Base-by-base conservation (phyloP, 495 filamentous ascomycete species). In the Penicillium ucsense region DNA sequence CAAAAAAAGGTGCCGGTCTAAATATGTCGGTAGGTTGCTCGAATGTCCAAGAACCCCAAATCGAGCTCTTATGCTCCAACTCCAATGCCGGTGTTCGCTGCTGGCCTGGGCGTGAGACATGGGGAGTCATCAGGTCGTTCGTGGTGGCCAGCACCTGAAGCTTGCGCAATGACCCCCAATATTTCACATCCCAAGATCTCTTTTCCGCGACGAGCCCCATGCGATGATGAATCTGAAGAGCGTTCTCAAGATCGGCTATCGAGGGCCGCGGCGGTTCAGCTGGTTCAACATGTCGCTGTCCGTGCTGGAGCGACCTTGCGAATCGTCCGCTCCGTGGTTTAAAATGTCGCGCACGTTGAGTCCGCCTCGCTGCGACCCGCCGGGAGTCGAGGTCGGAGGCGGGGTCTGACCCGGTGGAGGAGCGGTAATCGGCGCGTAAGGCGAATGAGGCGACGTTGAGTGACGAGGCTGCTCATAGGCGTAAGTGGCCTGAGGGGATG, bases 261-360 rank as follows among this genome's bases (percentile, higher is more conserved):
- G 27, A 34, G 62, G 59, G 4, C 65, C 68, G 27, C 68, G 69
- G 32, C 73, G 70, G 50, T 77, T 75, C 48, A 79, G 53, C 35
- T 72, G 70, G 55, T 77, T 75, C 39, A 80, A 63, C 76, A 80
- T 80, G 49, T 75, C 70, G 46, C 68, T 78, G 50, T 80, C 76
- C 10, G 74, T 72, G 48, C 67, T 75, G 35, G 73, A 74, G 10
- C 74, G 68, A n/a, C 67, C 73, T 37, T 66, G 62, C 34, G 63
- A 61, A 49, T 66, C 35, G 27, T 45, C 36, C 28, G 45, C 39
- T 20, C 68, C 64, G 0, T 66, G 67, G 43, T 74, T 72, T 20
- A 79, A 59, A 62, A 79, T 73, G 47, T 77, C 73, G 35, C 73
- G 70, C 38, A 79, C 74, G 47, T 75, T 76, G 58, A 79, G 64